These are phyloP conservation scores for Emericellopsis atlantica DNA, from an alignment of 2,329 filamentous ascomycete species.

Conservation along the genomic window DNA sequence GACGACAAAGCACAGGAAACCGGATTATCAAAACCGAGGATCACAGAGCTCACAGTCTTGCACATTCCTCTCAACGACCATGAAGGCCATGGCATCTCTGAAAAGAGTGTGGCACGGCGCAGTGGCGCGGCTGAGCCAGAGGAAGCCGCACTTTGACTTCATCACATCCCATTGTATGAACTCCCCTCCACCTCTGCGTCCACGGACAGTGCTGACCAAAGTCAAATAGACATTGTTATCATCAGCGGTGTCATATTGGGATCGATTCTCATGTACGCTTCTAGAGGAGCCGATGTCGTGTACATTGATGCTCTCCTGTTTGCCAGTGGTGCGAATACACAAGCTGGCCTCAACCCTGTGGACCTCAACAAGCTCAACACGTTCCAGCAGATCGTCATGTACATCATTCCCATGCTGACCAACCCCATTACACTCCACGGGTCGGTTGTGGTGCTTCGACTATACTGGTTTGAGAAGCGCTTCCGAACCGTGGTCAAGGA, in stretches of 20 bases:
- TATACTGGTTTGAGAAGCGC: constrained; percentile 97
- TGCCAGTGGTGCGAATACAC: constrained; percentile 72
- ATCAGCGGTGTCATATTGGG: constrained; percentile 59
- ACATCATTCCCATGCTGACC: constrained; percentile 56
- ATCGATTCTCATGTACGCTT: constrained; percentile 64
- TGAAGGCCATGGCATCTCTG: too few relatives aligned
- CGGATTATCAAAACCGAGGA: too few relatives aligned
- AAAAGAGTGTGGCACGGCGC: too few relatives aligned
- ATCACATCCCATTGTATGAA: constrained; percentile 63
- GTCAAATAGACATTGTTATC: constrained; percentile 60
- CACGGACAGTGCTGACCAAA: constrained; percentile 1
- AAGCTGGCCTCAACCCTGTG: constrained; percentile 82
- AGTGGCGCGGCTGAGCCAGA: constrained; percentile 9
- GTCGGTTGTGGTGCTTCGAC: constrained; percentile 77
- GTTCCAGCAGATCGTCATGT: constrained; percentile 64
- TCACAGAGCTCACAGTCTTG: too few relatives aligned
- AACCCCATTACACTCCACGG: constrained; percentile 80
- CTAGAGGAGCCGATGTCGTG: constrained; percentile 40
- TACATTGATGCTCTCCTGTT: constrained; percentile 91
- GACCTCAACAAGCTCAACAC: constrained; percentile 55
- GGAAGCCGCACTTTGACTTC: constrained; percentile 64
- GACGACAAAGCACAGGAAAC: too few relatives aligned
- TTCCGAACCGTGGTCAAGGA: constrained; percentile 77
- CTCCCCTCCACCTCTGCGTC: neutral
- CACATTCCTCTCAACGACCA: too few relatives aligned